Conservation (phyloP, 164 flowering plant genomes). For the Vitis cinerea region DNA sequence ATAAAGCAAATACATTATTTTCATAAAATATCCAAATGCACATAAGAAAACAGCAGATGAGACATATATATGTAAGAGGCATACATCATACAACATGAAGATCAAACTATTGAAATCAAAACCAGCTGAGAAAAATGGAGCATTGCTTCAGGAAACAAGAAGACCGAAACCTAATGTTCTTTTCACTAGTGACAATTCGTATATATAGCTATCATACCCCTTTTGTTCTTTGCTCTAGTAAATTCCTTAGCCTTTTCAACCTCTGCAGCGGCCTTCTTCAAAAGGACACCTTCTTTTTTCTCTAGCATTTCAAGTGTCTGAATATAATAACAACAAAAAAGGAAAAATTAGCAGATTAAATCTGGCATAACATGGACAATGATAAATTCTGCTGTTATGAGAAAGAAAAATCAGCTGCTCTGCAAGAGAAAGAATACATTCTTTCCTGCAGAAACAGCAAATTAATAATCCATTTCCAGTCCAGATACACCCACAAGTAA, state of each 20-base stretch:
- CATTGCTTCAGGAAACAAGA: neutral
- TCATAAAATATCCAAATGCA: neutral
- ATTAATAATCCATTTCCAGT: no score
- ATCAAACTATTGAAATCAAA: neutral
- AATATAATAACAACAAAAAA: neutral
- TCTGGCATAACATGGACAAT: no score
- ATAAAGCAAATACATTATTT: neutral
- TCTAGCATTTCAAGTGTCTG: conserved; percentile 81
- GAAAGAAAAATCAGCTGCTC: no score
- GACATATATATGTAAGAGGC: neutral
- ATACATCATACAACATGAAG: neutral
- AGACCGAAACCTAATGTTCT: no score
- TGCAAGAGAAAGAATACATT: no score
- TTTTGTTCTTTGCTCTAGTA: conserved; percentile 71
- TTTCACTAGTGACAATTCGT: no score
- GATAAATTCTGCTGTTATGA: no score
- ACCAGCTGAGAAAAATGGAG: neutral
- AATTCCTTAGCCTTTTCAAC: conserved; percentile 74
- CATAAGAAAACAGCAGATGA: neutral
- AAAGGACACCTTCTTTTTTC: conserved; percentile 72
- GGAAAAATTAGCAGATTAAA: neutral
- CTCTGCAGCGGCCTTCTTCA: conserved; percentile 66
- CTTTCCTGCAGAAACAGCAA: no score
- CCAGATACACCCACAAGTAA: no score
- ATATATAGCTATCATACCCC: conserved; percentile 34